These are phyloP conservation scores for Sporothrix pseudoabietina DNA, from an alignment of 2,329 filamentous ascomycete genomes.

Conservation along the genomic window DNA sequence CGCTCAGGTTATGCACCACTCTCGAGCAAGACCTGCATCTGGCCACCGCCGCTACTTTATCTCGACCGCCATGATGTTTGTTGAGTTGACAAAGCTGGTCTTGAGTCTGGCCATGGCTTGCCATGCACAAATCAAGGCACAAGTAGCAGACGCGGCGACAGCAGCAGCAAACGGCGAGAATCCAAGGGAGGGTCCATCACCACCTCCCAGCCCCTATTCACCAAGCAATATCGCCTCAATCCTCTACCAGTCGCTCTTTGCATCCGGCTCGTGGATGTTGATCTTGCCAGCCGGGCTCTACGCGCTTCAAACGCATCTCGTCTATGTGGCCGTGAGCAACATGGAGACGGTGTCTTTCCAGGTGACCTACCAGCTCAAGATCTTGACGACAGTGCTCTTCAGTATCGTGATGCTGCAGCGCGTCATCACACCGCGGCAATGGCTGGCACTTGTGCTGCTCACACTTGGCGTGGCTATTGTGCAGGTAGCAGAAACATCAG, in stretches of 20 bases:
- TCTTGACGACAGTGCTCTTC: conserved; percentile 26
- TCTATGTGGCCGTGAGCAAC: conserved; percentile 25
- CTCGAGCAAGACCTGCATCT: not conserved
- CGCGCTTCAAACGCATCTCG: conserved; percentile 20
- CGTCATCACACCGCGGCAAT: conserved; percentile 14
- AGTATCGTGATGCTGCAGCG: conserved; percentile 22
- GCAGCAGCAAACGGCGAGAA: not conserved
- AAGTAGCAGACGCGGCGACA: not conserved
- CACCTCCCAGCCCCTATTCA: not conserved
- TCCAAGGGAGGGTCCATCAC: not conserved
- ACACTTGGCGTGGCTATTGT: conserved; percentile 25
- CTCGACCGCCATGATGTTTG: conserved; percentile 25
- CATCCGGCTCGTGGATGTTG: conserved; percentile 14
- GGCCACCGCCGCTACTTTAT: conserved; percentile 11
- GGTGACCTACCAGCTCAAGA: conserved; percentile 27
- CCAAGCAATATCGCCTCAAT: not conserved
- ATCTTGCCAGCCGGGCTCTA: conserved; percentile 23
- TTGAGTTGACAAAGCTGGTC: conserved; percentile 23
- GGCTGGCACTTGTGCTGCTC: conserved; percentile 21
- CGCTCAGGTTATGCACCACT: conserved; percentile 26
- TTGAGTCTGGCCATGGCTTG: conserved; percentile 6
- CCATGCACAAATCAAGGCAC: not conserved
- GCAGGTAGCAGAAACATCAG: conserved; percentile 16
- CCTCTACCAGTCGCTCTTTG: not conserved
- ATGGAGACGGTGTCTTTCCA: conserved; percentile 27